phyloP scores from a whole-genome alignment of 2,329 filamentous ascomycete genomes.

The Fusarium kyushuense region DNA sequence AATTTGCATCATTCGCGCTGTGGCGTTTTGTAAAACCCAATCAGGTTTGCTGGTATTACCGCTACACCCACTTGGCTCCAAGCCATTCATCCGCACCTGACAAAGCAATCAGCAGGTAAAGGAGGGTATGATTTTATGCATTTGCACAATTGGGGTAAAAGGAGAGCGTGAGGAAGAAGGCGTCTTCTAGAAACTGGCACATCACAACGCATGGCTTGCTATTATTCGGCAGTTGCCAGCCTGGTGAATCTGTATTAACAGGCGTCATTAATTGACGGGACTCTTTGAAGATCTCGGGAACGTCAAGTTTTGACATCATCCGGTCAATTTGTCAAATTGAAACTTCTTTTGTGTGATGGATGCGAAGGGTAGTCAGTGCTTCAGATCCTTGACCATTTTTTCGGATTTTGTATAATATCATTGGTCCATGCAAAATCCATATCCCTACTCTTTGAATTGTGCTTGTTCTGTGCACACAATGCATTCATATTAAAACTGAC shows the following conservation, averaged over 20 bases:
- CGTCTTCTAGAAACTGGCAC: background rate
- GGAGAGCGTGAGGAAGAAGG: background rate
- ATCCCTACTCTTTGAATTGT: conserved; percentile 8
- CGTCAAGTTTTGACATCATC: conserved; percentile 26
- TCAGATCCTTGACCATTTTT: background rate
- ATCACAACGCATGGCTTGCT: conserved; percentile 1
- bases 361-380: conserved; percentile 11
- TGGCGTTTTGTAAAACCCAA: conserved; percentile 29
- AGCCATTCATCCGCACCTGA: conserved; percentile 5
- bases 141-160: conserved; percentile 17
- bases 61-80: conserved; percentile 17
- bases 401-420: background rate
- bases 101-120: background rate
- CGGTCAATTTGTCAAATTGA: background rate
- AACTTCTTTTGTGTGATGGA: conserved; percentile 2
- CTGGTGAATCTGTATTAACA: background rate
- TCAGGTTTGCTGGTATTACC: background rate
- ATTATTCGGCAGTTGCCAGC: conserved; percentile 1
- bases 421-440: background rate
- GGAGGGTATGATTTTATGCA: conserved; percentile 16
- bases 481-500: background rate
- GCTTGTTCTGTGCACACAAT: conserved; percentile 10
- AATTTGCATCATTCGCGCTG: conserved; percentile 32
- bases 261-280: background rate
- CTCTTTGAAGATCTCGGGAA: conserved; percentile 6